A percentile compares a stretch with the other conserved stretches of the same genome.
Conservation (phyloP, 75 land plant species). For the Pseudotsuga menziesii region DNA sequence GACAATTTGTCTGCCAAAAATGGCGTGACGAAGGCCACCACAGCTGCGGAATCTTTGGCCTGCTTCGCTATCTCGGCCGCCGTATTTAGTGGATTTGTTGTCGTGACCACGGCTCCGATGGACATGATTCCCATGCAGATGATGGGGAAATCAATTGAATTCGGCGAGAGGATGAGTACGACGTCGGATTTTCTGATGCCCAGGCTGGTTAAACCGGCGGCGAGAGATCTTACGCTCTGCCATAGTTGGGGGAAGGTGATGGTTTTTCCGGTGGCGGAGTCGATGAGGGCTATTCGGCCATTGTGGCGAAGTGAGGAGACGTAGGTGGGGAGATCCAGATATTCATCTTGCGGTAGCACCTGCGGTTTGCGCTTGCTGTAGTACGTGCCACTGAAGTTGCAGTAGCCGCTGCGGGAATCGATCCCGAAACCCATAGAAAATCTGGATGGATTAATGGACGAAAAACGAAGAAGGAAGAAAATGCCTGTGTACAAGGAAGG, state of each 20-base stretch:
- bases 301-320: slow-evolving; percentile 7
- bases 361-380: slow-evolving; percentile 28
- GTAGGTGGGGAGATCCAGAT: slow-evolving; percentile 9
- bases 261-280: slow-evolving; percentile 18
- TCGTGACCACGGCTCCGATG: slow-evolving; percentile 81
- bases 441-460: too few species aligned
- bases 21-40: slow-evolving; percentile 53
- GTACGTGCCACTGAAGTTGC: slow-evolving; percentile 27
- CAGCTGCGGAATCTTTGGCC: slow-evolving; percentile 51
- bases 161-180: slow-evolving; percentile 80
- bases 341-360: slow-evolving; percentile 15
- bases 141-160: slow-evolving; percentile 78
- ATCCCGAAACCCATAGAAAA: neutral
- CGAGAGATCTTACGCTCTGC: slow-evolving; percentile 9
- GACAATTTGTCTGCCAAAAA: slow-evolving; percentile 45
- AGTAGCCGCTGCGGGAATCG: slow-evolving; percentile 15
- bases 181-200: slow-evolving; percentile 61
- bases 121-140: slow-evolving; percentile 70
- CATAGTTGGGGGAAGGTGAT: slow-evolving; percentile 24
- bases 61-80: slow-evolving; percentile 71
- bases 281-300: slow-evolving; percentile 15
- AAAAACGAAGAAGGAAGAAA: too few species aligned
- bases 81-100: slow-evolving; percentile 91
- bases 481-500: too few species aligned
- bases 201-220: slow-evolving; percentile 6